Conservation (phyloP, 1,139 yeast genomes). For the Torulaspora pretoriensis region DNA sequence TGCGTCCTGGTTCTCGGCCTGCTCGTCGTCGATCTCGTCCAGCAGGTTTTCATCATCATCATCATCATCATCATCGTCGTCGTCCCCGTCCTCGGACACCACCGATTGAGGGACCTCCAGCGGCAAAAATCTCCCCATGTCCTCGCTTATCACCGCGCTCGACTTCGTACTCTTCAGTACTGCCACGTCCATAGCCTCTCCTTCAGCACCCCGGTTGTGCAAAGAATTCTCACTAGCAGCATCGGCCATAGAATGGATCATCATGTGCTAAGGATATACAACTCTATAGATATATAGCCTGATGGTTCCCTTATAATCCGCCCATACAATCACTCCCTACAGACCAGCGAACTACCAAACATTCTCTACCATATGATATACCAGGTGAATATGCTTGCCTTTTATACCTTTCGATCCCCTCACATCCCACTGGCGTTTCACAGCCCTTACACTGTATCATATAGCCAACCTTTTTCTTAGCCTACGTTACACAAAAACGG, state of each 20-base stretch:
- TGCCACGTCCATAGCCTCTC: conserved; percentile 1
- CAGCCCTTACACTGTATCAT: no score
- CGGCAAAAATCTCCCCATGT: conserved; percentile 20
- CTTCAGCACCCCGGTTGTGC: conserved; percentile 17
- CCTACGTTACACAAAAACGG: conserved; percentile 2
- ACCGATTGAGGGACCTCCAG: conserved; percentile 23
- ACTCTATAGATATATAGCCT: no score
- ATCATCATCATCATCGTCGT: conserved; percentile 10
- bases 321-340: no score
- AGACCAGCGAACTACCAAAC: no score
- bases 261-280: background rate
- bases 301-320: no score
- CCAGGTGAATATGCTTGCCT: background rate
- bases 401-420: conserved; percentile 2
- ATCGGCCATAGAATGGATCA: conserved; percentile 8
- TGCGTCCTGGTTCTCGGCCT: conserved; percentile 15
- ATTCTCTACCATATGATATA: background rate
- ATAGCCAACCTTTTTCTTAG: no score
- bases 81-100: conserved; percentile 17
- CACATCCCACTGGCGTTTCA: background rate
- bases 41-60: conserved; percentile 15
- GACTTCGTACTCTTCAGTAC: conserved; percentile 9
- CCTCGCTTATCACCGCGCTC: conserved; percentile 22
- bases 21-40: conserved; percentile 16
- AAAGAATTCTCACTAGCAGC: conserved; percentile 7